Base-by-base conservation (phyloP, 2,329 filamentous ascomycete genomes). In the Fusarium cyanostomum region DNA sequence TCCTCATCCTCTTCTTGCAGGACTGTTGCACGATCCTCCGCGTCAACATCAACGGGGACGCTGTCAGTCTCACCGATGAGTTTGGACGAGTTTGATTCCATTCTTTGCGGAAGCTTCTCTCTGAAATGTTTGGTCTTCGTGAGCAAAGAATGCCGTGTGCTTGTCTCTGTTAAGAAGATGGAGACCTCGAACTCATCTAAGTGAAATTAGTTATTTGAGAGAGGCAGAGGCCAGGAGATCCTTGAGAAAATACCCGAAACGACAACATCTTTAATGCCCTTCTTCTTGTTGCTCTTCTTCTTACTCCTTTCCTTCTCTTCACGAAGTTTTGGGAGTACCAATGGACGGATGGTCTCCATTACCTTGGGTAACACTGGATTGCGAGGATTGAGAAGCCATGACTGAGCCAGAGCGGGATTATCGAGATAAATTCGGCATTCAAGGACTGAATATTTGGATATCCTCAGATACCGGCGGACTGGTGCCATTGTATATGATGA, bases 351-450 rank as follows among this genome's bases (percentile, higher is more conserved):
- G 59, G 89, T 90, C 74, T 92, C 87, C 57, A 99, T 93, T 69
- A 98, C 89, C 64, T 89, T 90, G 34, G 90, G 88, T 12, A 99
- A 85, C 13, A 94, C 85, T 4, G 91, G 88, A 68, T 93, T 83
- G 64, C 89, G 87, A 31, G 90, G 84, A 70, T 91, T 90, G 65
- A 97, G 85, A 15, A 99, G 86, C 88, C 96, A 97, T 72, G 89
- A 89, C 66, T 92, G 86, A 21, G 88, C 87, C 59, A 97, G 87
- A 11, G 90, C 87, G 1, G 95, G 95, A 70, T 94, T 94, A 66
- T 98, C 94, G 42, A 97, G 87, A 77, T 98, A 98, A 68, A 99
- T 95, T 66, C 94, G 93, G 65, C 92, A 93, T 83, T 99, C 95
- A n/a, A 99, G 85, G 28, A 97, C 93, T 5, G 94, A 97, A 76